Percentiles rank a stretch among this genome's conserved stretches.
Evolutionary conservation across 169 alveolate species (phyloP).

Genomic region (Plasmodium coatneyi): DNA sequence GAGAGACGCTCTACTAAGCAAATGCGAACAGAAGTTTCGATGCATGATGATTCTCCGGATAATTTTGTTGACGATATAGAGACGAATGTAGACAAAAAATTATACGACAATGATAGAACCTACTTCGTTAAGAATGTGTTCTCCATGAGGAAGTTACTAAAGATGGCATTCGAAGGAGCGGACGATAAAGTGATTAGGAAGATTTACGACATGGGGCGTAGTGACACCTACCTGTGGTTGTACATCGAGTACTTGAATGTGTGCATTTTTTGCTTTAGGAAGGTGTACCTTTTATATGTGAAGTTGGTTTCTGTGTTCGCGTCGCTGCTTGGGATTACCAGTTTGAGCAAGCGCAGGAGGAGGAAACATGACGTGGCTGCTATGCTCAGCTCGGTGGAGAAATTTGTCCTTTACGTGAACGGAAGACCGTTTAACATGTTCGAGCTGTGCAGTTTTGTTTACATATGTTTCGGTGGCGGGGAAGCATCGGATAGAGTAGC

Average conservation of each 20-base stretch:
- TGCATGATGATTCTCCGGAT: neutral
- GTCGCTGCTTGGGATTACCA: conserved; percentile 44
- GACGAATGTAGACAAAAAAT: conserved; percentile 17
- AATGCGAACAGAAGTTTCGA: neutral
- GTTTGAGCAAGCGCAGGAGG: conserved; percentile 13
- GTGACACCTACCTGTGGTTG: conserved; percentile 68
- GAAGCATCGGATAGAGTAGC: neutral
- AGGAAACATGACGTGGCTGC: neutral
- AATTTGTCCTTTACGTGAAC: conserved; percentile 31
- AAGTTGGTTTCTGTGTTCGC: conserved; percentile 32
- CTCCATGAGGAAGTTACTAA: conserved; percentile 59
- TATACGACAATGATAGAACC: conserved; percentile 37
- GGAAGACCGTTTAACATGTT: conserved; percentile 19
- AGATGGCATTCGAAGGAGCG: conserved; percentile 50
- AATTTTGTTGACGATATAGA: conserved; percentile 41
- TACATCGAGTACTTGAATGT: conserved; percentile 48
- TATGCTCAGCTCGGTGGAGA: neutral
- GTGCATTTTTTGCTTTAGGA: conserved; percentile 43
- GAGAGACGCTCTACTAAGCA: neutral
- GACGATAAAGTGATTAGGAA: conserved; percentile 23
- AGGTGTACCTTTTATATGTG: conserved; percentile 26
- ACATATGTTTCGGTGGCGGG: neutral
- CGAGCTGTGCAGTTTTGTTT: conserved; percentile 30
- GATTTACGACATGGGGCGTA: conserved; percentile 63
- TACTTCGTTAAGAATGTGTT: conserved; percentile 50